Percentiles rank a stretch among this genome's conserved stretches.
Conservation (phyloP, 2,329 filamentous ascomycete species). For the Atkinsonella hypoxylon region DNA sequence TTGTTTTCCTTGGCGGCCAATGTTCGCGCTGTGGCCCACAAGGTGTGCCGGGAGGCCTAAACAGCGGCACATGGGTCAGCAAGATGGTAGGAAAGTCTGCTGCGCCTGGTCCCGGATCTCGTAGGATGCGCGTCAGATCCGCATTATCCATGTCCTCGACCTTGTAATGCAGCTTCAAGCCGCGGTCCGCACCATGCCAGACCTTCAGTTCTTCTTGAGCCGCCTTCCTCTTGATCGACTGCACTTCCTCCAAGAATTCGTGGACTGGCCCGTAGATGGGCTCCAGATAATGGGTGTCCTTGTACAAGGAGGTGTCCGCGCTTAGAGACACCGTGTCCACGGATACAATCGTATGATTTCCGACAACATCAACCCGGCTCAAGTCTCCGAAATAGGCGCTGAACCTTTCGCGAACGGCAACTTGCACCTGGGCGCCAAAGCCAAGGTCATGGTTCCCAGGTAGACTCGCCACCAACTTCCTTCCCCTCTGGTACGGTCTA, state of each 20-base stretch:
- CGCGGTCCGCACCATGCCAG: constrained; percentile 47
- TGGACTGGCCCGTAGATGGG: constrained; percentile 65
- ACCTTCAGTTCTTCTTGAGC: constrained; percentile 56
- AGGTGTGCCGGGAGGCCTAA: constrained; percentile 67
- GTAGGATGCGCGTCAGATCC: constrained; percentile 17
- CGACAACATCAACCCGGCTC: constrained; percentile 84
- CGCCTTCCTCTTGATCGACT: constrained; percentile 52
- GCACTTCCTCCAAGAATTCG: constrained; percentile 61
- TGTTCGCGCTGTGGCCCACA: constrained; percentile 81
- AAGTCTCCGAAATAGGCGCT: constrained; percentile 78
- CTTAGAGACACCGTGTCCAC: constrained; percentile 83
- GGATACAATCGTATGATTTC: constrained; percentile 91
- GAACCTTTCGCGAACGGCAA: constrained; percentile 71
- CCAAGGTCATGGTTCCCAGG: constrained; percentile 95
- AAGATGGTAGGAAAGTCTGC: constrained; percentile 75
- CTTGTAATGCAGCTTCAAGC: constrained; percentile 43
- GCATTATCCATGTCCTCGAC: constrained; percentile 46
- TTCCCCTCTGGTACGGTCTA: constrained; percentile 48
- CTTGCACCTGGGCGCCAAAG: constrained; percentile 75
- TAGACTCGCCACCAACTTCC: constrained; percentile 71
- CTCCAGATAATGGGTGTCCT: constrained; percentile 36
- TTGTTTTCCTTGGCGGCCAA: constrained; percentile 55
- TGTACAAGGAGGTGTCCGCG: constrained; percentile 46
- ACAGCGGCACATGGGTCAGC: constrained; percentile 83
- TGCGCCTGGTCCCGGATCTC: constrained; percentile 30